Percentiles rank a stretch among this genome's conserved stretches.
These are phyloP conservation scores for Dittrichia graveolens DNA, from an alignment of 129 eudicot species.

Conservation along the genomic window DNA sequence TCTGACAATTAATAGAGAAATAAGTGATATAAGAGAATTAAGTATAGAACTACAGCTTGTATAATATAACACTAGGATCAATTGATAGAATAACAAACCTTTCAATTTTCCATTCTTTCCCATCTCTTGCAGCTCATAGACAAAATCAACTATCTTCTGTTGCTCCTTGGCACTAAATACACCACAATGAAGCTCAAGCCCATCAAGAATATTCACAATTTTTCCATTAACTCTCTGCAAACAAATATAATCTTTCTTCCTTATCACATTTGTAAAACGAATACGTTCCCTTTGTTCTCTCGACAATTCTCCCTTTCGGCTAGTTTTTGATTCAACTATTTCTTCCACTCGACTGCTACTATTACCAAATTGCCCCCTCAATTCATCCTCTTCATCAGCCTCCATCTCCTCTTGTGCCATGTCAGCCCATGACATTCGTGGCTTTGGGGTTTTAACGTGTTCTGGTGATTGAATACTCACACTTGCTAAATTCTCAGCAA, in stretches of 20 bases:
- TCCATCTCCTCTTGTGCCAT: slow-evolving; percentile 88
- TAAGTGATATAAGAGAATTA: background rate
- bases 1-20: no score
- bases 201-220: slow-evolving; percentile 70
- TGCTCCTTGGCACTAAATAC: slow-evolving; percentile 88
- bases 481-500: slow-evolving; percentile 29
- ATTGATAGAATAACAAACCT: slow-evolving; percentile 45
- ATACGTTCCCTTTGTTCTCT: slow-evolving; percentile 84
- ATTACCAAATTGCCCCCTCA: slow-evolving; percentile 18
- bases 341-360: slow-evolving; percentile 34
- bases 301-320: slow-evolving; percentile 55
- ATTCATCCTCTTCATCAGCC: slow-evolving; percentile 66
- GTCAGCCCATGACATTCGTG: slow-evolving; percentile 93
- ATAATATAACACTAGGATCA: background rate
- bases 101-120: slow-evolving; percentile 71
- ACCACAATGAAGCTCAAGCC: slow-evolving; percentile 85
- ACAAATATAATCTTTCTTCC: slow-evolving; percentile 73
- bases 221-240: slow-evolving; percentile 79
- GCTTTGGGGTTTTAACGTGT: slow-evolving; percentile 33
- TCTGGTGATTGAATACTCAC: slow-evolving; percentile 32
- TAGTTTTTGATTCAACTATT: slow-evolving; percentile 29
- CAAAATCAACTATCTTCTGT: slow-evolving; percentile 66
- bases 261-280: slow-evolving; percentile 58
- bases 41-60: background rate
- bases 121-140: slow-evolving; percentile 65